phyloP scores from a whole-genome alignment of 345 rosid genomes.

The Lumnitzera racemosa region DNA sequence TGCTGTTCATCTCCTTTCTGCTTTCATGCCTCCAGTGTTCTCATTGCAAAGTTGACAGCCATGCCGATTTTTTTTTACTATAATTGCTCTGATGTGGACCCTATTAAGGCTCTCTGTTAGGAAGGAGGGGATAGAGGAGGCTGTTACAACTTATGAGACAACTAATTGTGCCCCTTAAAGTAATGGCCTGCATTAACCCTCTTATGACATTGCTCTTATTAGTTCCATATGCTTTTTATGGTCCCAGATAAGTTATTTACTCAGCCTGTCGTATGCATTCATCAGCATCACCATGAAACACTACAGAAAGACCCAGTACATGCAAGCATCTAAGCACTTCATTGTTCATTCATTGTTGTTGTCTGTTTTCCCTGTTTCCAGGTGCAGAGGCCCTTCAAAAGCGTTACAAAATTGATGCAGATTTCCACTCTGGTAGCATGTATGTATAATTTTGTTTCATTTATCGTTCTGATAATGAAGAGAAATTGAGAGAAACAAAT shows the following conservation, averaged over 20 bases:
- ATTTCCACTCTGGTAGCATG: conserved; percentile 47
- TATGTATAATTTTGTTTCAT: conserved; percentile 19
- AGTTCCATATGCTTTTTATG: too few relatives aligned
- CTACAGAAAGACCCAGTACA: too few relatives aligned
- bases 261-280: too few relatives aligned
- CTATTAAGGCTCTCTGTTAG: conserved; percentile 1
- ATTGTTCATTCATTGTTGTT: background rate
- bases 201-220: too few relatives aligned
- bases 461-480: too few relatives aligned
- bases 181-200: background rate
- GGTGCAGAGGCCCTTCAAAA: conserved; percentile 50
- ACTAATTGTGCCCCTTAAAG: conserved; percentile 2
- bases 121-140: background rate
- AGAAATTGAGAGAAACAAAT: too few relatives aligned
- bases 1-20: too few relatives aligned
- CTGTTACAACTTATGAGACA: background rate
- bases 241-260: too few relatives aligned
- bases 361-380: conserved; percentile 15
- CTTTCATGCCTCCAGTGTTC: too few relatives aligned
- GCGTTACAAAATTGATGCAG: conserved; percentile 63
- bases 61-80: too few relatives aligned
- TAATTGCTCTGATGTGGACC: background rate
- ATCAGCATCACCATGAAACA: too few relatives aligned
- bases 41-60: too few relatives aligned
- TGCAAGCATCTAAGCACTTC: background rate